Conservation (phyloP, 805 yeast genomes). For the Ogataea chonburiensis region DNA sequence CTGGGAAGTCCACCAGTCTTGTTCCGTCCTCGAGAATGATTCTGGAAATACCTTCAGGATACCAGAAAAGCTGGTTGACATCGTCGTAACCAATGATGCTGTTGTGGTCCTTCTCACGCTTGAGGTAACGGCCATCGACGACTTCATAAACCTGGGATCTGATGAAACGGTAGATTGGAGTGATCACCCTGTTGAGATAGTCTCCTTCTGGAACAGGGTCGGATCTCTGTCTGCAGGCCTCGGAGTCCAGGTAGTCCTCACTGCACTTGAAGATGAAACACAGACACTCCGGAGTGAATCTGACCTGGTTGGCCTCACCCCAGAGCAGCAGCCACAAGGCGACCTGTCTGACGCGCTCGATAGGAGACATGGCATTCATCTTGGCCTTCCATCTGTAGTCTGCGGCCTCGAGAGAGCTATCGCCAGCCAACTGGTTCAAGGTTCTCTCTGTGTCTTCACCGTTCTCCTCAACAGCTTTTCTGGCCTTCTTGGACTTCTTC, state of each 20-base stretch:
- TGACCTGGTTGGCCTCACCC: constrained; percentile 93
- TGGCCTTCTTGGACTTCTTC: constrained; percentile 76
- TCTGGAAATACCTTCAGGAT: constrained; percentile 97
- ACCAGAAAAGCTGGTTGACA: constrained; percentile 98
- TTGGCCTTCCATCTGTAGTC: constrained; percentile 79
- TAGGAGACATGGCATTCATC: constrained; percentile 70
- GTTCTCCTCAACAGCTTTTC: constrained; percentile 63
- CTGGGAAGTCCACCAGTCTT: constrained; percentile 84
- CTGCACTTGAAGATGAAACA: constrained; percentile 97
- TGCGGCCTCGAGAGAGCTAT: constrained; percentile 82
- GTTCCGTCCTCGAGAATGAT: constrained; percentile 90
- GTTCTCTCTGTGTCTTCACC: constrained; percentile 61
- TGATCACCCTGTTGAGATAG: constrained; percentile 84
- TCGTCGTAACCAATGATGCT: constrained; percentile 91
- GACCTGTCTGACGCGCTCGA: constrained; percentile 76
- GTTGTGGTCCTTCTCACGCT: constrained; percentile 84
- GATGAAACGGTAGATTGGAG: constrained; percentile 81
- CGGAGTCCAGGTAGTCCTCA: constrained; percentile 81
- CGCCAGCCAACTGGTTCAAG: constrained; percentile 71
- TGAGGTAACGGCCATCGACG: constrained; percentile 76
- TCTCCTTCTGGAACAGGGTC: constrained; percentile 89
- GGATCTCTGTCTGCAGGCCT: constrained; percentile 83
- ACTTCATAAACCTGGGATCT: constrained; percentile 82
- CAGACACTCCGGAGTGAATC: constrained; percentile 86
- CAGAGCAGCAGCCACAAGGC: constrained; percentile 73